phyloP scores from a whole-genome alignment of 768 basidiomycete genomes.

The Phlegmacium glaucopus region DNA sequence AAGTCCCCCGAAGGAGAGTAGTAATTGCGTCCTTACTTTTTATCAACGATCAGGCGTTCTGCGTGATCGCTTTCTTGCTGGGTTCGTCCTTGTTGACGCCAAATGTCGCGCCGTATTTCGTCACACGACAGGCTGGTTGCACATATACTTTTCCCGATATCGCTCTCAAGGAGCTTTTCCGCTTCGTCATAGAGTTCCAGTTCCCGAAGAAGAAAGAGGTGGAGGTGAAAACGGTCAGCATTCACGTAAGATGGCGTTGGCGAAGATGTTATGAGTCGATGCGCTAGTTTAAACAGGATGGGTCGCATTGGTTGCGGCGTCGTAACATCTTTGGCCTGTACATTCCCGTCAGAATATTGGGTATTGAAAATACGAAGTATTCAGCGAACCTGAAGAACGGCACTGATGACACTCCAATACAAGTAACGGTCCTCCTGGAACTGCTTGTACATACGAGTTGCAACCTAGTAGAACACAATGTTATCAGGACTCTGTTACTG shows the following conservation, averaged over 20 bases:
- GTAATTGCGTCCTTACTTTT: slow-evolving; percentile 44
- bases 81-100: slow-evolving; percentile 50
- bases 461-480: slow-evolving; percentile 44
- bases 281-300: slow-evolving; percentile 74
- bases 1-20: background rate
- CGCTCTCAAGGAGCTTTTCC: slow-evolving; percentile 61
- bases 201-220: slow-evolving; percentile 68
- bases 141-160: slow-evolving; percentile 65
- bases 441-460: slow-evolving; percentile 79
- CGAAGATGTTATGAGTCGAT: slow-evolving; percentile 64
- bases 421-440: slow-evolving; percentile 80
- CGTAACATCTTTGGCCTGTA: slow-evolving; percentile 66
- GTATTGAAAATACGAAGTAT: background rate
- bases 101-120: slow-evolving; percentile 71
- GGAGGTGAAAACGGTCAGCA: slow-evolving; percentile 77
- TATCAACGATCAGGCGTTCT: slow-evolving; percentile 53
- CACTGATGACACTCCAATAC: slow-evolving; percentile 81
- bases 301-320: slow-evolving; percentile 62
- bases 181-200: slow-evolving; percentile 70
- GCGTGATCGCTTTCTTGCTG: slow-evolving; percentile 64
- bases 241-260: slow-evolving; percentile 59
- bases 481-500: background rate
- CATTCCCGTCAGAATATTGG: background rate
- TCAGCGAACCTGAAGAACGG: slow-evolving; percentile 67
- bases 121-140: slow-evolving; percentile 70